A percentile compares a stretch with the other conserved stretches of the same genome.
Conservation (phyloP, 106 monocot species). For the Chionographis japonica region DNA sequence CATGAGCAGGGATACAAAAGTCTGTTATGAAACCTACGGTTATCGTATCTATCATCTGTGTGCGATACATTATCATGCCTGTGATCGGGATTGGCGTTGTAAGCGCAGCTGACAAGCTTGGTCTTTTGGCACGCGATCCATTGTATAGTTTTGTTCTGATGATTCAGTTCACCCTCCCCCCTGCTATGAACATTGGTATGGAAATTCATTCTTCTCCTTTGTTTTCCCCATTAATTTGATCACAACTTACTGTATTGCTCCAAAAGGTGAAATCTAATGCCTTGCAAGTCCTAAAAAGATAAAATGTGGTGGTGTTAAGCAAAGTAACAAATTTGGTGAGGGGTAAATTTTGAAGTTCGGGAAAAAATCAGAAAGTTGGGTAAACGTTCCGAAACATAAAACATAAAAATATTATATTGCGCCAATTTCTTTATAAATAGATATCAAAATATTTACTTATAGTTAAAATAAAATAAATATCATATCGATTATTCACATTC, state of each 20-base stretch:
- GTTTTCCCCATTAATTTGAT: not conserved
- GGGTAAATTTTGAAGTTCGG: too few species aligned
- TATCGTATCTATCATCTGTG: conserved; percentile 36
- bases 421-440: too few species aligned
- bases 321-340: too few species aligned
- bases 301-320: too few species aligned
- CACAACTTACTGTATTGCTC: too few species aligned
- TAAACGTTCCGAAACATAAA: too few species aligned
- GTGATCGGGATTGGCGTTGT: conserved; percentile 52
- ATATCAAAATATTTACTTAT: too few species aligned
- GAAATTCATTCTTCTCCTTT: not conserved
- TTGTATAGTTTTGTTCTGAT: conserved; percentile 66
- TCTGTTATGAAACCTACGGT: conserved; percentile 25
- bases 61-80: conserved; percentile 52
- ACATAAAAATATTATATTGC: too few species aligned
- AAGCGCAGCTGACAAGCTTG: conserved; percentile 33
- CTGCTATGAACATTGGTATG: conserved; percentile 73
- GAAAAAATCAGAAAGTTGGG: too few species aligned
- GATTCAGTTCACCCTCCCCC: conserved; percentile 66
- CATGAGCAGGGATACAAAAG: conserved; percentile 42
- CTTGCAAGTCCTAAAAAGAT: too few species aligned
- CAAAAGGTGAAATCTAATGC: not conserved
- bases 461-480: too few species aligned
- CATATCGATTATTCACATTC: too few species aligned
- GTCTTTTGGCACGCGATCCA: conserved; percentile 60